Conservation (phyloP, 2,329 filamentous ascomycete genomes). For the Sarocladium brachiariae region DNA sequence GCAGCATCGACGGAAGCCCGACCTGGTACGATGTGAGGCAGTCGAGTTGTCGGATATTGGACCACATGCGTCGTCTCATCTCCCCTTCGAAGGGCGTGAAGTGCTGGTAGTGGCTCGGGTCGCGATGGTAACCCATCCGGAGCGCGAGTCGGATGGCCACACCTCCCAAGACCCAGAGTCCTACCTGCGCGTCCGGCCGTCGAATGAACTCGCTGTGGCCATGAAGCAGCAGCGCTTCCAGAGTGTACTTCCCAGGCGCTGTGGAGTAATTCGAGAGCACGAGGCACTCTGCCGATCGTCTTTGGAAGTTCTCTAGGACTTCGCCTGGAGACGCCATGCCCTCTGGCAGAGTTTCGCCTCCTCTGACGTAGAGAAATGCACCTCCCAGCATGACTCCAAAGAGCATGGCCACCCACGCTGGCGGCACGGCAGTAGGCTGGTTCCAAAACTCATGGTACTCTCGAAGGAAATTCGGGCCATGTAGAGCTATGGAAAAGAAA, state of each 20-base stretch:
- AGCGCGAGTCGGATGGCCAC: conserved; percentile 27
- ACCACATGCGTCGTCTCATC: conserved; percentile 38
- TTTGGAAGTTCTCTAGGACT: conserved; percentile 16
- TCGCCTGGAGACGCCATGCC: neutral
- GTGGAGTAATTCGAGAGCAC: conserved; percentile 33
- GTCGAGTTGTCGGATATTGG: conserved; percentile 33
- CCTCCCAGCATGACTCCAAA: conserved; percentile 32
- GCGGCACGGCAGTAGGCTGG: conserved; percentile 25
- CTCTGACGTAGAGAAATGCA: conserved; percentile 25
- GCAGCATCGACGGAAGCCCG: conserved; percentile 36
- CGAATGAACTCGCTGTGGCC: conserved; percentile 24
- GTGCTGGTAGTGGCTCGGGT: conserved; percentile 32
- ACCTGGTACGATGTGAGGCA: conserved; percentile 33
- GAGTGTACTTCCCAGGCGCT: conserved; percentile 30
- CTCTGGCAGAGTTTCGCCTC: neutral
- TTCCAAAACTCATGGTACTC: conserved; percentile 40
- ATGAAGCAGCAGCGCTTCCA: conserved; percentile 32
- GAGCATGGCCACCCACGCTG: conserved; percentile 39
- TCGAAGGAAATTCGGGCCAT: conserved; percentile 4
- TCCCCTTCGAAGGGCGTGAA: conserved; percentile 36
- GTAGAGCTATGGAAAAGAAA: no score
- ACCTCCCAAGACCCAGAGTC: conserved; percentile 28
- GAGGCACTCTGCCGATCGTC: conserved; percentile 30
- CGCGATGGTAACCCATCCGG: conserved; percentile 34
- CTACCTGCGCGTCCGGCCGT: conserved; percentile 24